These are phyloP conservation scores for Juglanconis oblonga DNA, from an alignment of 2,329 filamentous ascomycete genomes.

Conservation along the genomic window DNA sequence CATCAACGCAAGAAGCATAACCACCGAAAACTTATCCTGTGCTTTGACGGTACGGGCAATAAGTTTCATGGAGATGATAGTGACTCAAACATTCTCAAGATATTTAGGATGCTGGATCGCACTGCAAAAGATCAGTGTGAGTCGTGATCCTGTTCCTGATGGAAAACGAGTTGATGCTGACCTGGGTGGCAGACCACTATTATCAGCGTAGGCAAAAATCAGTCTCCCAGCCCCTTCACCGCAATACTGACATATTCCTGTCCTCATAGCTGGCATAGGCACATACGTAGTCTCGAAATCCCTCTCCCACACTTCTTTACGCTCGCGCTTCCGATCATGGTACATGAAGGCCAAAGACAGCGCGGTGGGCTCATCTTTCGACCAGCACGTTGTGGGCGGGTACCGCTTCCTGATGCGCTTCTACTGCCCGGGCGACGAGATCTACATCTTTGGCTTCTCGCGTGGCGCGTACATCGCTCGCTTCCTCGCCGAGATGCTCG, in stretches of 20 bases:
- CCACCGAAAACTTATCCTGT: conserved; percentile 52
- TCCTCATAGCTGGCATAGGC: conserved; percentile 59
- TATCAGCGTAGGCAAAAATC: conserved; percentile 51
- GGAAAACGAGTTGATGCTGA: not conserved
- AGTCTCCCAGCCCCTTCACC: not conserved
- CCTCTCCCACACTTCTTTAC: conserved; percentile 53
- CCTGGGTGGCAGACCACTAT: conserved; percentile 44
- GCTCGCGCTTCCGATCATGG: conserved; percentile 61
- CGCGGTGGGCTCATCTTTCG: conserved; percentile 76
- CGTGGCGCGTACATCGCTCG: conserved; percentile 71
- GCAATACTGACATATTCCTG: conserved; percentile 9
- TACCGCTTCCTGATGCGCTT: conserved; percentile 78
- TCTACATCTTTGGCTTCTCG: conserved; percentile 73
- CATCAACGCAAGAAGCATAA: conserved; percentile 8
- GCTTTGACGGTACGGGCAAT: conserved; percentile 63
- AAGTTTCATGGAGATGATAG: conserved; percentile 62
- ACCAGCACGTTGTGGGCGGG: conserved; percentile 77
- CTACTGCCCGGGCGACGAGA: conserved; percentile 61
- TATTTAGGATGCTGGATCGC: conserved; percentile 67
- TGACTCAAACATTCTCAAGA: conserved; percentile 66
- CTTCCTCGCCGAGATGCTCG: conserved; percentile 80
- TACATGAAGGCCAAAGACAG: conserved; percentile 74
- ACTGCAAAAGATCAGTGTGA: conserved; percentile 57
- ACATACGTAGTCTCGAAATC: conserved; percentile 65
- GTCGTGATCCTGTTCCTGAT: conserved; percentile 17